Base-by-base conservation (phyloP, 306 rosid genomes). In the Pueraria montana region DNA sequence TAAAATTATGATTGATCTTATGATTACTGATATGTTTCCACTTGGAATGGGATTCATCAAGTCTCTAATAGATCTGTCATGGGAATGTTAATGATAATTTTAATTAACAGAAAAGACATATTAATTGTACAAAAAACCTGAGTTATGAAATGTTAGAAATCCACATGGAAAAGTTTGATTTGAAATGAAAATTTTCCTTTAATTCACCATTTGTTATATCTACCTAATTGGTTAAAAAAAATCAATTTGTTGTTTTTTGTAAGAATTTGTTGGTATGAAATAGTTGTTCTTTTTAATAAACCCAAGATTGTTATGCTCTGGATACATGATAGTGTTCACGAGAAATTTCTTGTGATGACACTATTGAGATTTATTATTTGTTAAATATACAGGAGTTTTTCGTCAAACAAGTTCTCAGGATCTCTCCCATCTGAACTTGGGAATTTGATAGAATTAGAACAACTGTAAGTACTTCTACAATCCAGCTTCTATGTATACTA, bases 381-480 rank as follows among this genome's bases (percentile, higher is more conserved):
- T 64, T 52, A 71, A 65, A 78, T 70, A 74, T 88, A 71, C 69
- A 95, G 98, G 64, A 14, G 59, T 26, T 74, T 89, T 72, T 34
- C 38, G 55, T 50, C 93, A 65, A 95, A 93, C 90, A 95, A 89
- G 76, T 93, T 93, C 82, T 83, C 91, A 2, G 97, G 98, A 34
- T 46, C 94, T 83, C 83, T 95, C 14, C 98, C 98, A 52, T 74
- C 89, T 14, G 97, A 93, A 77, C 89, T 95, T 14, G 98, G 98
- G 48, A 78, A 83, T 8, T 80, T 95, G 23, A 40, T 72, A 36
- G 85, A 89, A 78, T 46, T 95, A 59, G 10, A 85, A 49, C 56
- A 89, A 56, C 73, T 93, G 98, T 93, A 84, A 92, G 94, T 75
- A 63, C 24, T 80, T 67, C 30, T 48, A 11, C 43, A 4, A 27